Base-by-base conservation (phyloP, 495 filamentous ascomycete genomes). In the Penicillium angulare region DNA sequence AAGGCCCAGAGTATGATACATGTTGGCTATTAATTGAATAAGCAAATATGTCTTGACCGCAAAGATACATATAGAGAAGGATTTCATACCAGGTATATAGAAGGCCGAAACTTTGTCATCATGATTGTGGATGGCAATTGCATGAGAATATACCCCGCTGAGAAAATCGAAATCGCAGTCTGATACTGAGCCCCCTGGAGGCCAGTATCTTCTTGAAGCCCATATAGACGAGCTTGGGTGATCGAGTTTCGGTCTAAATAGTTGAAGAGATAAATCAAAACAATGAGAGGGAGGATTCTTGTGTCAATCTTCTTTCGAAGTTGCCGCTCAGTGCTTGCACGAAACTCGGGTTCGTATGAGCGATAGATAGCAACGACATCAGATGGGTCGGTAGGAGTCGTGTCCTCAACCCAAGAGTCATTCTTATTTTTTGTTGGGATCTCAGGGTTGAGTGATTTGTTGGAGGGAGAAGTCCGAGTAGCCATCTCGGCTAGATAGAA, bases 241-340 rank as follows among this genome's bases (percentile, higher is more conserved):
- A 79, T 80, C 39, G 82, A 79, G 57, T 83, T 82, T 55, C 88
- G 78, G 64, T 92, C 88, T 50, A 92, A 73, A 65, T 90, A 93
- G 60, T 91, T 92, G 60, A 92, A 67, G 55, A 92, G 87, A 60
- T 91, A 90, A 81, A 87, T 86, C 47, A 86, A 51, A 49, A 86
- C 78, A 32, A 86, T 64, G 67, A 83, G 80, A 7, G 86, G 86
- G 50, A 89, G 64, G 5, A 76, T 55, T n/a, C 83, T 66, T 0
- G 80, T 41, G 62, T 89, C 86, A 26, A 89, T 85, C 61, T 86
- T 88, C 40, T 79, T 71, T 43, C 77, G 72, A 22, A 88, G 69
- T 41, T 66, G 67, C 46, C 55, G 69, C 56, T 85, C 81, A 1
- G 73, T 65, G 8, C 55, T 52, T 5, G 62, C 44, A 34, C 79